Conservation (phyloP, 179 eudicot species). For the Corrigiola litoralis region DNA sequence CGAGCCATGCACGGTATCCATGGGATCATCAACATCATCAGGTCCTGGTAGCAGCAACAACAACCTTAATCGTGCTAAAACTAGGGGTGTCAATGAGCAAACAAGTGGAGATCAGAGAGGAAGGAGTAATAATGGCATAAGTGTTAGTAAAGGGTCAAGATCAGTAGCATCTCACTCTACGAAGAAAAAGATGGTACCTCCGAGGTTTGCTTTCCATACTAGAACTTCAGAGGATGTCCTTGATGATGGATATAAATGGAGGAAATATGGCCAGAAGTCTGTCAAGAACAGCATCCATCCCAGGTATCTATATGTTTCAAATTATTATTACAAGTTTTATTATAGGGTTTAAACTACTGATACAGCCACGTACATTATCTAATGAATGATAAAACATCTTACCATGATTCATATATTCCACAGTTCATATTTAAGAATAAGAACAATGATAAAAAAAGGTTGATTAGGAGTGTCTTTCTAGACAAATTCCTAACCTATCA, state of each 20-base stretch:
- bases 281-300: constrained; percentile 80
- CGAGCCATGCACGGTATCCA: constrained; percentile 4
- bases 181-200: constrained; percentile 47
- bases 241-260: constrained; percentile 88
- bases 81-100: neutral
- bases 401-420: no score
- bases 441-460: no score
- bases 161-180: constrained; percentile 3
- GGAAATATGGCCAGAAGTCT: constrained; percentile 88
- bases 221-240: constrained; percentile 77
- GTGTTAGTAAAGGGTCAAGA: constrained; percentile 20
- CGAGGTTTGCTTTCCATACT: constrained; percentile 83
- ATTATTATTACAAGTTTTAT: no score
- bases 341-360: no score
- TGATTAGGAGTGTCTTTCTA: no score
- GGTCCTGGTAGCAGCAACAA: neutral
- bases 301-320: constrained; percentile 37
- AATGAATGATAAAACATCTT: no score
- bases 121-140: neutral
- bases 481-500: no score
- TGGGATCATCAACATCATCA: constrained; percentile 21
- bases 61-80: neutral
- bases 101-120: neutral
- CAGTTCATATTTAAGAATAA: no score
- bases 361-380: no score